Percentiles rank a stretch among this genome's conserved stretches.
Evolutionary conservation across 2,329 filamentous ascomycete species (phyloP).

Genomic region (Orbilia quercus): DNA sequence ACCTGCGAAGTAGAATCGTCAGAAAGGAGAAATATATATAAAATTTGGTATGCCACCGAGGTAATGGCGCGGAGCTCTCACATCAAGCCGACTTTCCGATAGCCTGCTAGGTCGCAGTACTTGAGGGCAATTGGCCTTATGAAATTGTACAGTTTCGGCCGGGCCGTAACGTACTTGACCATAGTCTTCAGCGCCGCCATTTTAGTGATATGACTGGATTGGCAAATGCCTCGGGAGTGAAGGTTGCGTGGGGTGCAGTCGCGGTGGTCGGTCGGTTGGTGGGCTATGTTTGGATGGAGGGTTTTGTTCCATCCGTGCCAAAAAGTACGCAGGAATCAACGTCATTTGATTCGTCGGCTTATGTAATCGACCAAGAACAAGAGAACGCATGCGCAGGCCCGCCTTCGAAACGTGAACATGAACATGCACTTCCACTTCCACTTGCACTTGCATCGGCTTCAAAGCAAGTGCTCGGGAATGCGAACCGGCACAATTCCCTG

Average conservation of each 20-base stretch:
- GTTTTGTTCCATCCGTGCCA: conserved; percentile 26
- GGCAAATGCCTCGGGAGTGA: conserved; percentile 1
- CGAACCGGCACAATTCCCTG: too few species aligned
- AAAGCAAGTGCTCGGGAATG: too few species aligned
- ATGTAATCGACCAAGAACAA: background rate
- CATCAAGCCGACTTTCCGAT: conserved; percentile 91
- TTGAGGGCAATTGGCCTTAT: conserved; percentile 85
- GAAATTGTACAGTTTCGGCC: conserved; percentile 84
- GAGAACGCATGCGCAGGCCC: too few species aligned
- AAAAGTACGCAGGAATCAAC: conserved; percentile 46
- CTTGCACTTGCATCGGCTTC: too few species aligned
- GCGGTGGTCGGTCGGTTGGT: background rate
- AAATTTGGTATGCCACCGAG: background rate
- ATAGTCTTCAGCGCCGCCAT: conserved; percentile 34
- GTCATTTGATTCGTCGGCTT: conserved; percentile 33
- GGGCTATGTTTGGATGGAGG: background rate
- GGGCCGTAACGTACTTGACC: conserved; percentile 80
- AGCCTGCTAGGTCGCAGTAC: conserved; percentile 90
- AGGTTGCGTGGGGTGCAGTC: background rate
- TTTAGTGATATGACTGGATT: conserved; percentile 7
- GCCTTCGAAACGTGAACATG: too few species aligned
- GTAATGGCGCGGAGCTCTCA: conserved; percentile 65
- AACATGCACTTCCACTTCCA: too few species aligned
- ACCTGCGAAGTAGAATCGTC: too few species aligned
- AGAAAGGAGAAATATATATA: too few species aligned